phyloP scores from a whole-genome alignment of 2,329 filamentous ascomycete genomes.

The Thelonectria olida region DNA sequence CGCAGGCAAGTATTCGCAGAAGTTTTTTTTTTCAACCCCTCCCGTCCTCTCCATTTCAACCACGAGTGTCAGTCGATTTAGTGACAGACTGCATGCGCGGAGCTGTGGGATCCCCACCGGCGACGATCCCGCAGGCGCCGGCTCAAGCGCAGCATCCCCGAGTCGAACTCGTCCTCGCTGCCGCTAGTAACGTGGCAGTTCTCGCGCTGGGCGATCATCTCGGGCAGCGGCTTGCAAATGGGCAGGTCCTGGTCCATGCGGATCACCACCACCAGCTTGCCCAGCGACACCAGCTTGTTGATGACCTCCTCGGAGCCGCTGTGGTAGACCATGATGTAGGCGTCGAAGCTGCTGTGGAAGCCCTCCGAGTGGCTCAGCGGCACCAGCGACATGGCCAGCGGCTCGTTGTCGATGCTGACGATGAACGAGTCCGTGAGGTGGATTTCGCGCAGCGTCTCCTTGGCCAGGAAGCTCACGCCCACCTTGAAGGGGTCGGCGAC shows the following conservation, averaged over 20 bases:
- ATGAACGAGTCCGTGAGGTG: not conserved
- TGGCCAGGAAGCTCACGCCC: not conserved
- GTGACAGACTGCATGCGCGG: not conserved
- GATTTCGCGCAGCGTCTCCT: not conserved
- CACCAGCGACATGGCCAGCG: not conserved
- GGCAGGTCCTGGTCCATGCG: not conserved
- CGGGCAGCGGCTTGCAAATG: not conserved
- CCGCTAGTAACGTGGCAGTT: not conserved
- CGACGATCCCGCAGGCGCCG: not conserved
- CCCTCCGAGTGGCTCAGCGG: not conserved
- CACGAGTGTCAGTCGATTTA: not conserved
- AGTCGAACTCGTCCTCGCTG: not conserved
- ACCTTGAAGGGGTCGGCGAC: not conserved
- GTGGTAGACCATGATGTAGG: not conserved
- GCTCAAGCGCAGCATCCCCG: not conserved
- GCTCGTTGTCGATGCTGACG: not conserved
- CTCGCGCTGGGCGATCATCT: not conserved
- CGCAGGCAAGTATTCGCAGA: no score
- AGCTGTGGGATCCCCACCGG: not conserved
- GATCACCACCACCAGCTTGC: not conserved
- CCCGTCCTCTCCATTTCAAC: not conserved
- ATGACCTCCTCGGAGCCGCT: not conserved
- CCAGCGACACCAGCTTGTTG: not conserved
- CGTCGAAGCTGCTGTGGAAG: not conserved
- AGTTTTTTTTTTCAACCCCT: not conserved